Base-by-base conservation (phyloP, 1,284 basidiomycete genomes). In the Neonothopanus nambi region DNA sequence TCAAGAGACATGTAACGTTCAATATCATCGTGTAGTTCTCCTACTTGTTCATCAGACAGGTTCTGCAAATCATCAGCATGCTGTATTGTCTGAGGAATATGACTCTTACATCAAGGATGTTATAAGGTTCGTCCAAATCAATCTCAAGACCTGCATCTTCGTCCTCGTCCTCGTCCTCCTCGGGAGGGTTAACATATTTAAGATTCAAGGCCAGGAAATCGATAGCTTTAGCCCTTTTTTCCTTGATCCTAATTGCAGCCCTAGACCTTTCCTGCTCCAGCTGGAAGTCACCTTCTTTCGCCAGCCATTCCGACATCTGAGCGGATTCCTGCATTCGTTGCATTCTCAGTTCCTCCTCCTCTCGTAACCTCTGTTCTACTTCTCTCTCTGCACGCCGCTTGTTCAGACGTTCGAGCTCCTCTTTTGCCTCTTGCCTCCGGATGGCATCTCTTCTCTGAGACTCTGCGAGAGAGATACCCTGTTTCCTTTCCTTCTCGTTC, bases 291-390 rank as follows among this genome's bases (percentile, higher is more conserved):
- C 94, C 96, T 65, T 99, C 97, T 70, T 96, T 97, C 24, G 92
- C 85, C 57, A 98, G 80, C 97, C 97, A 99, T 56, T 98, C 95
- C 3, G 91, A 89, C 95, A 98, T 98, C 63, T 96, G 92, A 13
- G 89, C 93, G 23, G 93, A 93, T 72, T 99, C 97, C 44, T 93
- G 90, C 52, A 95, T 68, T 50, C 95, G 80, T 52, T 91, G 87
- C 84, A 94, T 91, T 57, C 90, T 78, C 51, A 91, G 74, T 63
- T 95, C 92, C 68, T 99, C 96, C 65, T 98, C 93, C 64, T 99
- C 96, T 23, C 95, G 78, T 30, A 97, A 70, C 54, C 80, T 80
- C 67, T 89, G 85, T 64, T 98, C 96, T 3, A 85, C 87, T 67
- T 99, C 97, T 52, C 97, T 79, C 65, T 98, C 93, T 20, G 93